phyloP scores from a whole-genome alignment of 2,329 filamentous ascomycete species.

The Colletotrichum horii region DNA sequence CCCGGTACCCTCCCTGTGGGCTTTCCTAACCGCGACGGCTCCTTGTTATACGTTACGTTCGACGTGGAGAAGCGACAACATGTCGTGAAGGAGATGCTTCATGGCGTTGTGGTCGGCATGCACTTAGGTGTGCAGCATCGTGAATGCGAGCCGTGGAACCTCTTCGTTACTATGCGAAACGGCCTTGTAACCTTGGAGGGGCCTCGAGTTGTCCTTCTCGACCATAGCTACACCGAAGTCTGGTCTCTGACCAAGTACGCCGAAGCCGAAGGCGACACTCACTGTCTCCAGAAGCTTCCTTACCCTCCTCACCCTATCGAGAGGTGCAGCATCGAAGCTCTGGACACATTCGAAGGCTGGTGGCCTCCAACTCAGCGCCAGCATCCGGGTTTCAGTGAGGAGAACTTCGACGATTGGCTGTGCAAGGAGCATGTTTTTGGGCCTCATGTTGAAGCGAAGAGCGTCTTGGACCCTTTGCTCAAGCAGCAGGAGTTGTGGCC shows the following conservation, averaged over 20 bases:
- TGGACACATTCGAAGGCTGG: rapidly evolving
- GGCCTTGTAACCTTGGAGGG: rapidly evolving
- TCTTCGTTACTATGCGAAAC: not conserved
- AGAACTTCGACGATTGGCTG: not conserved
- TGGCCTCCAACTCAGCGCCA: not conserved
- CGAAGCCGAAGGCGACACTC: rapidly evolving
- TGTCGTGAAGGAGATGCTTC: not conserved
- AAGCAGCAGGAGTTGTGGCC: not conserved
- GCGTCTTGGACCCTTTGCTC: not conserved
- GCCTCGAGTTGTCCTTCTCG: not conserved
- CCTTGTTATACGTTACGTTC: too few relatives aligned
- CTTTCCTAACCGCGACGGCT: too few relatives aligned
- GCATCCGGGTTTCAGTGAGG: too few relatives aligned
- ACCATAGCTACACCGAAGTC: not conserved
- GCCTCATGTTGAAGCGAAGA: not conserved
- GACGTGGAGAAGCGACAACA: not conserved
- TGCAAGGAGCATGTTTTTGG: rapidly evolving
- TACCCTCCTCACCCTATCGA: not conserved
- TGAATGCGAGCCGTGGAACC: constrained; percentile 31
- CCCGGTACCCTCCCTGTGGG: not conserved
- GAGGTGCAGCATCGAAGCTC: rapidly evolving
- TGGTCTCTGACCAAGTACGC: not conserved
- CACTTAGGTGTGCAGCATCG: not conserved
- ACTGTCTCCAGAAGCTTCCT: not conserved
- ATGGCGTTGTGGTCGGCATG: not conserved